Percentiles rank a stretch among this genome's conserved stretches.
Evolutionary conservation across 2,329 filamentous ascomycete genomes (phyloP).

Genomic region (Talaromyces funiculosus): DNA sequence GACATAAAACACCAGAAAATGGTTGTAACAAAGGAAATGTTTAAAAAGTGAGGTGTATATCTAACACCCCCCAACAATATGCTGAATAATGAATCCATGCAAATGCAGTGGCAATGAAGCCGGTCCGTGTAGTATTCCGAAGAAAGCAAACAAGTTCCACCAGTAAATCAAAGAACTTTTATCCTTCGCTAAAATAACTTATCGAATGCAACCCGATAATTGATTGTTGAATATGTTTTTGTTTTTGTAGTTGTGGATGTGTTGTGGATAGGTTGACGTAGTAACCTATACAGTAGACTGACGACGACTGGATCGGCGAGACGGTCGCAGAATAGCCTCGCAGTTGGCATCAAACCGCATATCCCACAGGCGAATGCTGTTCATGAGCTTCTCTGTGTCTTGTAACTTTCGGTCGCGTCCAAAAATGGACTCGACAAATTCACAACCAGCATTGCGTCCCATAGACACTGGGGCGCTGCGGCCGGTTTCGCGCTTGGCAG

Average conservation of each 20-base stretch:
- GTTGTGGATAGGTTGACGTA: not conserved
- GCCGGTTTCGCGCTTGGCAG: slow-evolving; percentile 64
- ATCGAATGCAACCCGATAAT: not conserved
- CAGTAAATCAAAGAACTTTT: slow-evolving; percentile 11
- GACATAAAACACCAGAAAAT: slow-evolving; percentile 12
- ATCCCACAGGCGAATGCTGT: slow-evolving; percentile 79
- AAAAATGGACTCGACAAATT: slow-evolving; percentile 95
- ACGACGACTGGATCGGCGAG: slow-evolving; percentile 11
- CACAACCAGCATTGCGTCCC: slow-evolving; percentile 84
- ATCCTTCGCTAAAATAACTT: not conserved
- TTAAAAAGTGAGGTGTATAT: not conserved
- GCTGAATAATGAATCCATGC: slow-evolving; percentile 7
- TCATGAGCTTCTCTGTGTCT: slow-evolving; percentile 89
- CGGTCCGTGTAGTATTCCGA: slow-evolving; percentile 8
- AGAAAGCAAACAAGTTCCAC: slow-evolving; percentile 6
- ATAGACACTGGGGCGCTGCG: slow-evolving; percentile 64
- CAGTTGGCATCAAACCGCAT: slow-evolving; percentile 95
- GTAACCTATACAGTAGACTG: slow-evolving; percentile 22
- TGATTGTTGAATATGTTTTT: not conserved
- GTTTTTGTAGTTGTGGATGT: not conserved
- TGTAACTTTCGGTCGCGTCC: slow-evolving; percentile 84
- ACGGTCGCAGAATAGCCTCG: slow-evolving; percentile 69
- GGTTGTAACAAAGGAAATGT: slow-evolving; percentile 13
- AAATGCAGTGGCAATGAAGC: slow-evolving; percentile 15
- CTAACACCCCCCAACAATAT: not conserved